Evolutionary conservation across 192 early-diverging fungal genomes (phyloP), one percentile per base, ranked within the genome.

Genomic region (Geranomyces michiganensis): DNA sequence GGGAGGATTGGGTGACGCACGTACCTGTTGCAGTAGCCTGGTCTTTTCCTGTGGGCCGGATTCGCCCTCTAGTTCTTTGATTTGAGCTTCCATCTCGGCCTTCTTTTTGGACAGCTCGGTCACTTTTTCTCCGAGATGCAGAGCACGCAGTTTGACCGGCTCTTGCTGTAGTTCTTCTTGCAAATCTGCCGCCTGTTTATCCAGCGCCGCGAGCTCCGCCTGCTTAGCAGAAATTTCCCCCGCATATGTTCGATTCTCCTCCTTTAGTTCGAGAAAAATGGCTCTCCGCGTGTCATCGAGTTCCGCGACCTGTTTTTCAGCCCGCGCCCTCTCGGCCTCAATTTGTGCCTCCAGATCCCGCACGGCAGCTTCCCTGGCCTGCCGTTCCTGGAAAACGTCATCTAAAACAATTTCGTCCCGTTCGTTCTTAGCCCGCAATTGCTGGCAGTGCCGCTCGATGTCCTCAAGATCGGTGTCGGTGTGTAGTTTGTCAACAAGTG

Each of bases 401-500:
- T 88, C 84, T 22, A 86, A 45, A n/a, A 65, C 72, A 27, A 68
- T 51, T 22, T 56, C 62, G 31, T 83, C 79, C 19, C 79, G 49
- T 48, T 79, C 72, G 65, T 87, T 88, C 56, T 87, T 81, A 0
- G 71, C 67, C 64, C 79, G 78, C 5, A 87, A 29, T 59, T 83
- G 77, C n/a, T 74, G 69, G 48, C 62, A 78, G 4, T 81, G 76
- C 68, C 79, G 72, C 72, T 87, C 80, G 55, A 87, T 76, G 62
- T 88, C 87, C 36, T 84, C 78, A 47, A 87, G 67, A 67, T 88
- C 87, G 13, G 82, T 67, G 51, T 85, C 87, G 12, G 84, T 81
- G 63, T 88, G 81, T 17, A 87, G 77, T 66, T 86, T 84, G 71
- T 87, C 83, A 8, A 87, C 79, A 1, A 87, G 69, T 1, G 76